Base-by-base conservation (phyloP, 768 basidiomycete genomes). In the Tricholoma furcatifolium region DNA sequence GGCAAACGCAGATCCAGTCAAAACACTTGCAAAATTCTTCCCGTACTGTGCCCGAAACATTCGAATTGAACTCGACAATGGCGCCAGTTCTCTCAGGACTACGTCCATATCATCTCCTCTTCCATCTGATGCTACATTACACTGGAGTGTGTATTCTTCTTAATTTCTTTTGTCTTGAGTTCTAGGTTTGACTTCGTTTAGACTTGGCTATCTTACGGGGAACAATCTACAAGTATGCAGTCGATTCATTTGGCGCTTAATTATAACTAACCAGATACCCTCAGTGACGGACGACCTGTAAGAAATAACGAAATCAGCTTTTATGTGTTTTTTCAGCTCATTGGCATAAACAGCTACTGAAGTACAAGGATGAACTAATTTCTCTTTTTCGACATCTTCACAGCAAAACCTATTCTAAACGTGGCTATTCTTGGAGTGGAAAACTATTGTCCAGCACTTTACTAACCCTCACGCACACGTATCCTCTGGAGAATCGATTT, bases 101-200 rank as follows among this genome's bases (percentile, higher is more conserved):
- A 93, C 90, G 1, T 86, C 87, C 2, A 73, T 79, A 30, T 83
- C 86, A 3, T 76, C 77, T 1, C 83, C 87, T 1, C 69, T 89
- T 36, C 84, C 88, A 2, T 87, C 88, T 1, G 91, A 93, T 66
- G 88, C 88, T 3, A 91, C 91, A 15, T 74, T 96, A 45, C 91
- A 94, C 61, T 93, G 91, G 88, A 91, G 88, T 89, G 68, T 50
- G 84, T 67, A n/a, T n/a, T n/a, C n/a, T 17, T 49, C 20, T 12
- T 40, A 54, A 20, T 62, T 35, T 23, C 31, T 17, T 56, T 47
- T 43, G 7, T 14, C 14, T 40, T 40, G 11, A 14, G 50, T 35
- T 51, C 20, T 6, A 42, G 46, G n/a, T 34, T 66, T 12, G 55
- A 12, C 12, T 44, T 50, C 6, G 43, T 51, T 39, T 56, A 88